A percentile compares a stretch with the other conserved stretches of the same genome.
Evolutionary conservation across 805 yeast genomes (phyloP).

Genomic region (Yarrowia keelungensis): DNA sequence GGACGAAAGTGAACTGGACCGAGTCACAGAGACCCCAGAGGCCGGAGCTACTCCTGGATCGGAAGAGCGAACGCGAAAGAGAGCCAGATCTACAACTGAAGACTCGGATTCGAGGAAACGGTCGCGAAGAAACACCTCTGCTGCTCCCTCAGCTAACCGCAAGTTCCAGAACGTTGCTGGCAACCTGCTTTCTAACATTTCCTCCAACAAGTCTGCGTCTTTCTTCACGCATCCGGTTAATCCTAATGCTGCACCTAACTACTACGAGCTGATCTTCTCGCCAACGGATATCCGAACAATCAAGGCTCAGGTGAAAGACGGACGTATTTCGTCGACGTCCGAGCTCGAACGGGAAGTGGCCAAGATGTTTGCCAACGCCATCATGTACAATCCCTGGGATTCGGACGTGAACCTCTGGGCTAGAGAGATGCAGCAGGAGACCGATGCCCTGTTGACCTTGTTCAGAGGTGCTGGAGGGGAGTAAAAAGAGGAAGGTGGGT

Average conservation of each 20-base stretch:
- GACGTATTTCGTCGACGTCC: conserved; percentile 56
- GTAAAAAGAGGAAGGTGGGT: no score
- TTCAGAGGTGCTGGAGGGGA: conserved; percentile 60
- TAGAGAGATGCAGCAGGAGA: conserved; percentile 72
- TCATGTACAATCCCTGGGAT: conserved; percentile 76
- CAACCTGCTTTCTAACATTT: conserved; percentile 67
- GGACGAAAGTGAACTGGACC: conserved; percentile 9
- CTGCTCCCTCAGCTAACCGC: conserved; percentile 51
- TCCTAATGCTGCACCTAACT: conserved; percentile 71
- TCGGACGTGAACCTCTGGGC: conserved; percentile 69
- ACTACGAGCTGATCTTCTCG: conserved; percentile 62
- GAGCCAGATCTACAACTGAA: conserved; percentile 22
- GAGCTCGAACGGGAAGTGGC: conserved; percentile 72
- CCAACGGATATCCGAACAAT: conserved; percentile 77
- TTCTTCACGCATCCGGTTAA: conserved; percentile 76
- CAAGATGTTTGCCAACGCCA: conserved; percentile 82
- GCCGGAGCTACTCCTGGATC: conserved; percentile 24
- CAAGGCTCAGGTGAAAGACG: conserved; percentile 63
- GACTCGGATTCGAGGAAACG: conserved; percentile 17
- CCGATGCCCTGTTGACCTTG: conserved; percentile 57
- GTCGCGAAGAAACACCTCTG: conserved; percentile 29
- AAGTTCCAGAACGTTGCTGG: conserved; percentile 67
- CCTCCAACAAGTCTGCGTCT: conserved; percentile 75
- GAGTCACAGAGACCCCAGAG: conserved; percentile 16
- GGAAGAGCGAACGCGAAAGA: conserved; percentile 14